Base-by-base conservation (phyloP, 495 filamentous ascomycete species). In the Xylaria bambusicola region DNA sequence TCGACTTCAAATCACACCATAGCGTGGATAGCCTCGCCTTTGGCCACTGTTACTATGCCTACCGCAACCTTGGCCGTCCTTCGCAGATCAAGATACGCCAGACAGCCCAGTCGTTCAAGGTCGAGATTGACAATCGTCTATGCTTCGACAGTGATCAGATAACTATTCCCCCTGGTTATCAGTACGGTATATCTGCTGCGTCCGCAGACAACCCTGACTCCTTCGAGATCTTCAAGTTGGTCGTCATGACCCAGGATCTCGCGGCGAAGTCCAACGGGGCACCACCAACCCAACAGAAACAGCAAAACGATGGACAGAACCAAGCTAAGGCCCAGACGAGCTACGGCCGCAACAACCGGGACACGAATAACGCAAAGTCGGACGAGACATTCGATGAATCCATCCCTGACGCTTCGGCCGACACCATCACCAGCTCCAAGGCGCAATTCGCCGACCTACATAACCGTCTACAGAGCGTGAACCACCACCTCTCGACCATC, bases 161-260 rank as follows among this genome's bases (percentile, higher is more conserved):
- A 62, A 73, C 75, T 41, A 81, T 98, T 29, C 93, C 94, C 8
- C 68, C 80, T 6, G 89, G 88, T 65, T 95, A 98, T 74, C 84
- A 83, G 71, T 91, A 96, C 59, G 94, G 94, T 67, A 76, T 98
- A 61, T 88, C 89, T 2, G 94, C 93, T 31, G 89, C 88, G 3
- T 92, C 91, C 7, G 90, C 91, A 26, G 92, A 97, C 59, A 92
- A 84, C 63, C 91, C 94, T 0, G 94, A 98, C 71, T 95, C 91
- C 26, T 96, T 96, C 70, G 94, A 98, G 73, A 72, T 94, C 60
- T 93, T 92, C 80, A 96, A 93, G 65, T 84, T 98, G 66, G 75
- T 89, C 36, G 80, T 93, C 35, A 81, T 85, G 67, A 84, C 79
- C 13, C 76, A 81, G 41, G 75, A 67, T 62, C 64, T 56, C 53